Evolutionary conservation across 768 basidiomycete species (phyloP).

Genomic region (Boletellus ananas): DNA sequence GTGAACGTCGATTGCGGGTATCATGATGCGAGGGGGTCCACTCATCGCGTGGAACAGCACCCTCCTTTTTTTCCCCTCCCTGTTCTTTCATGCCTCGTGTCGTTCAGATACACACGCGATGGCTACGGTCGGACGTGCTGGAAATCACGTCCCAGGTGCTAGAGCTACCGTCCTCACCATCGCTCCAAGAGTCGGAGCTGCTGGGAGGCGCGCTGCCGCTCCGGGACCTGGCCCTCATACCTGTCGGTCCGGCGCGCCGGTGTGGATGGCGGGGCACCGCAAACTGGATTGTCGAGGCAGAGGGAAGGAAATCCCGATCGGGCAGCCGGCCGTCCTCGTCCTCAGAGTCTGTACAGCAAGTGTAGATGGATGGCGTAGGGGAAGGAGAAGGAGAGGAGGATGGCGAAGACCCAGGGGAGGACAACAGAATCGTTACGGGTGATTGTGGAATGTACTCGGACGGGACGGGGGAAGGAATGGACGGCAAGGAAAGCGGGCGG

Average conservation of each 20-base stretch:
- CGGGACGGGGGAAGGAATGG: constrained; percentile 24
- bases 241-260: background rate
- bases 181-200: constrained; percentile 26
- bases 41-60: too few species aligned
- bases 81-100: too few species aligned
- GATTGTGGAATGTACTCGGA: constrained; percentile 23
- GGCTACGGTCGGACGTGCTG: constrained; percentile 1
- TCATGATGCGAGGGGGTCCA: too few species aligned
- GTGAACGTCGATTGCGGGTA: too few species aligned
- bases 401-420: constrained; percentile 11
- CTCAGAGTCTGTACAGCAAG: constrained; percentile 10
- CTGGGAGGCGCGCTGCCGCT: constrained; percentile 14
- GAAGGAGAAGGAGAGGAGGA: constrained; percentile 19
- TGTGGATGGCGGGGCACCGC: background rate
- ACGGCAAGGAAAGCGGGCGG: constrained; percentile 19
- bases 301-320: background rate
- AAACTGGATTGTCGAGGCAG: background rate
- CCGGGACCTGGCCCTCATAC: constrained; percentile 1
- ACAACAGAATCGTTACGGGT: constrained; percentile 22
- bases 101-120: background rate
- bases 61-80: too few species aligned
- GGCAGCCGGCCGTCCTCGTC: constrained; percentile 10
- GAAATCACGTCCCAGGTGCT: constrained; percentile 29
- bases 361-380: constrained; percentile 5
- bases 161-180: constrained; percentile 13